Conservation (phyloP, 148 eudicot genomes). For the Vaccinium vitisidaea region DNA sequence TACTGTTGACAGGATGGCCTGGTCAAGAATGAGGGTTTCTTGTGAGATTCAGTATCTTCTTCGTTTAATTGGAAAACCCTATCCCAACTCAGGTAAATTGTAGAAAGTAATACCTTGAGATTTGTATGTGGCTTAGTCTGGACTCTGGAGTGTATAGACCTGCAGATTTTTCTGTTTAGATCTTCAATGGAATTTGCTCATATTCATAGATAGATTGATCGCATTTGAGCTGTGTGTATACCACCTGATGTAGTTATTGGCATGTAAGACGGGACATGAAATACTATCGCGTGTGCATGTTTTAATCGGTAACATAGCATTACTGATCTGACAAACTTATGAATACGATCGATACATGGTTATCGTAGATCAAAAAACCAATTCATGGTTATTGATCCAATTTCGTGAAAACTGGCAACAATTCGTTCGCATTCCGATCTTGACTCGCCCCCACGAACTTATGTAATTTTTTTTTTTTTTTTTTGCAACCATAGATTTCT, state of each 20-base stretch:
- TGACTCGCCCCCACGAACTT: too few relatives aligned
- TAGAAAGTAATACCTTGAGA: constrained; percentile 13
- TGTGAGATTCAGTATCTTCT: constrained; percentile 3
- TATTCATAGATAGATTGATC: neutral
- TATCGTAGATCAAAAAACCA: too few relatives aligned
- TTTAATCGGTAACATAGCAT: too few relatives aligned
- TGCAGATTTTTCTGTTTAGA: constrained; percentile 9
- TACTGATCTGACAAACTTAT: too few relatives aligned
- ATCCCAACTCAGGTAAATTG: neutral
- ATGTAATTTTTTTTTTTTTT: too few relatives aligned
- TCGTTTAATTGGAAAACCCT: too few relatives aligned
- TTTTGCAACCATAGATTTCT: too few relatives aligned
- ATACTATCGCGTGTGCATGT: too few relatives aligned
- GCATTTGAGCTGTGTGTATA: neutral
- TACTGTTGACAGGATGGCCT: neutral
- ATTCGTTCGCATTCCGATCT: too few relatives aligned
- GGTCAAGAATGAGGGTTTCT: neutral
- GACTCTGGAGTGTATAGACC: constrained; percentile 17
- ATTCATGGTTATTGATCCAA: too few relatives aligned
- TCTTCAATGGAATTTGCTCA: constrained; percentile 12
- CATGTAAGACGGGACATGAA: neutral
- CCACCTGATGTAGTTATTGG: neutral
- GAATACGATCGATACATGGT: too few relatives aligned
- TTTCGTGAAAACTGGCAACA: too few relatives aligned
- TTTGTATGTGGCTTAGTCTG: constrained; percentile 11